Conservation (phyloP, 2,329 filamentous ascomycete genomes). For the Fusarium sp. region DNA sequence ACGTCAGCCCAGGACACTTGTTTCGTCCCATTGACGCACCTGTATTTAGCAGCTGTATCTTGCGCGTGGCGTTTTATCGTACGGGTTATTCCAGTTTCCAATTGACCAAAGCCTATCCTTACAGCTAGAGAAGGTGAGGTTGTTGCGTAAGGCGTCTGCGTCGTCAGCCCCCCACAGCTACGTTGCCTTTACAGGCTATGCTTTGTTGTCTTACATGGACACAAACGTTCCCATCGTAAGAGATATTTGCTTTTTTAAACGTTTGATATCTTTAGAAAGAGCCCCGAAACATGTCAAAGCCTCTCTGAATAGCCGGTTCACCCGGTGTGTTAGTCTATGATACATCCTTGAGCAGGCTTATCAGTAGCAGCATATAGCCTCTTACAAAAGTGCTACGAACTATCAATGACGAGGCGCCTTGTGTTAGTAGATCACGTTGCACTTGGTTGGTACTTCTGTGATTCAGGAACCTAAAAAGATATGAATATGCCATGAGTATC, state of each 20-base stretch:
- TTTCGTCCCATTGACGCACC: constrained; percentile 11
- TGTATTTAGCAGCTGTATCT: not conserved
- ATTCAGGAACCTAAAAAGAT: constrained; percentile 6
- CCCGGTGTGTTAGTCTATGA: constrained; percentile 15
- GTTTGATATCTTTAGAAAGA: constrained; percentile 25
- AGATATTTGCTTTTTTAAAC: constrained; percentile 26
- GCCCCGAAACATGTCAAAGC: constrained; percentile 19
- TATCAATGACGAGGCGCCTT: constrained; percentile 33
- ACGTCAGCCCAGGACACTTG: constrained; percentile 27
- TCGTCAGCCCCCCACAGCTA: constrained; percentile 2
- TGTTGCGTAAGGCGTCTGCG: not conserved
- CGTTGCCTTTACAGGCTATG: constrained; percentile 4
- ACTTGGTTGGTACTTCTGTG: constrained; percentile 16
- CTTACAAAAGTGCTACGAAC: constrained; percentile 36
- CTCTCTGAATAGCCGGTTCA: constrained; percentile 20
- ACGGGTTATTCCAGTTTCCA: constrained; percentile 16
- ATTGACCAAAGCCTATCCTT: constrained; percentile 14
- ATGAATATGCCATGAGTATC: not conserved
- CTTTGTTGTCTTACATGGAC: not conserved
- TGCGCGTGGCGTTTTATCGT: constrained; percentile 1
- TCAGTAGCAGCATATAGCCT: constrained; percentile 5
- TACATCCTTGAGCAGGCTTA: constrained; percentile 2
- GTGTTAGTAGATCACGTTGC: constrained; percentile 33
- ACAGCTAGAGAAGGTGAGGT: constrained; percentile 2
- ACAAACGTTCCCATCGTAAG: constrained; percentile 2